A percentile compares a stretch with the other conserved stretches of the same genome.
Conservation (phyloP, 1,284 basidiomycete genomes). For the Phellopilus nigrolimitatus region DNA sequence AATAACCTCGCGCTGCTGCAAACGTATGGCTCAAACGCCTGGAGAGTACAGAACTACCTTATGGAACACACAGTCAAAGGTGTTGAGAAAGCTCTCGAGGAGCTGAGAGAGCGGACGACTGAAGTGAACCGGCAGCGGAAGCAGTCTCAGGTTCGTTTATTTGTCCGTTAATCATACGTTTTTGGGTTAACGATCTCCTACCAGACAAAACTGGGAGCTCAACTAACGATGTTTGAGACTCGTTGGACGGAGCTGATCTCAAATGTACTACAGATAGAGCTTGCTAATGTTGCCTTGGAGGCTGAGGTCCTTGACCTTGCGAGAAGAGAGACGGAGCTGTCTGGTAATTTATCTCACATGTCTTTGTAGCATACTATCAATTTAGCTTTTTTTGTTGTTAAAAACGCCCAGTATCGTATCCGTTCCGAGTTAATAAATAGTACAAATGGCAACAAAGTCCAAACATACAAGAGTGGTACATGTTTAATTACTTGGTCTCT, state of each 20-base stretch:
- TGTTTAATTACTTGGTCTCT: conserved; percentile 11
- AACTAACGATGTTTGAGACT: conserved; percentile 75
- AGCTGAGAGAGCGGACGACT: conserved; percentile 68
- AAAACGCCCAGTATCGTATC: neutral
- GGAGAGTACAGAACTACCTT: conserved; percentile 87
- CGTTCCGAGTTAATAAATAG: neutral
- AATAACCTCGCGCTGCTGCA: conserved; percentile 83
- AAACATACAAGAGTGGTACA: neutral
- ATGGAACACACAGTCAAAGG: conserved; percentile 76
- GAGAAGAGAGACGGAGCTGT: conserved; percentile 27
- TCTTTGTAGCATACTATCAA: neutral
- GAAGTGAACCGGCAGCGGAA: conserved; percentile 85
- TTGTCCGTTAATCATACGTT: neutral
- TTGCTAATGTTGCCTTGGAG: conserved; percentile 85
- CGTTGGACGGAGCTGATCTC: conserved; percentile 89
- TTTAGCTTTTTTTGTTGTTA: neutral
- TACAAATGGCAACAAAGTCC: conserved; percentile 4
- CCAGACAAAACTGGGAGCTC: conserved; percentile 71
- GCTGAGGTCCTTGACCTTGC: conserved; percentile 49
- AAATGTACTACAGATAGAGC: conserved; percentile 83
- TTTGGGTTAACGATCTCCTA: conserved; percentile 5
- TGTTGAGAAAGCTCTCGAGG: conserved; percentile 67
- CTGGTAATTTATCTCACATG: neutral
- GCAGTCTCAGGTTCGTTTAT: conserved; percentile 68
- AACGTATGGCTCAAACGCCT: conserved; percentile 86